Evolutionary conservation across 2,329 filamentous ascomycete genomes (phyloP).

Genomic region (Alternaria panax): DNA sequence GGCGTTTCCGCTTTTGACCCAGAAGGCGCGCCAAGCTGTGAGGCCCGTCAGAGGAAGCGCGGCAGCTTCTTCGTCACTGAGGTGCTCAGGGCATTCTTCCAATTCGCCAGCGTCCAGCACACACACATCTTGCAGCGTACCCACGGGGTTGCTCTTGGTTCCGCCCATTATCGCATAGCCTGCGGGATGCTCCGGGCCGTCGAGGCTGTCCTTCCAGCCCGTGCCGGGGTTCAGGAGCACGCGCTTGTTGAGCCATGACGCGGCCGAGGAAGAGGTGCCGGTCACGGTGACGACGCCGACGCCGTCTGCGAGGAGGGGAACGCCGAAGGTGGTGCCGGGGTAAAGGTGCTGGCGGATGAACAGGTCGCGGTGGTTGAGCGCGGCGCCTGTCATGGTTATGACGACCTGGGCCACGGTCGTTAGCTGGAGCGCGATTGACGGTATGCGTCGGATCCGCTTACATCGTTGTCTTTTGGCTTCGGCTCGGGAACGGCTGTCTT

Average conservation of each 20-base stretch:
- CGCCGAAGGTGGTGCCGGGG: slow-evolving; percentile 79
- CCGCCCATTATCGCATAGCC: slow-evolving; percentile 73
- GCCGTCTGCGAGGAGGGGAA: slow-evolving; percentile 84
- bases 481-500: slow-evolving; percentile 41
- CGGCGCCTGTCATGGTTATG: slow-evolving; percentile 76
- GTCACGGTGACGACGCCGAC: slow-evolving; percentile 74
- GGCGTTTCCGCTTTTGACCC: slow-evolving; percentile 76
- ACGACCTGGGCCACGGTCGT: slow-evolving; percentile 68
- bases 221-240: slow-evolving; percentile 81
- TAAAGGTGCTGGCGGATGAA: slow-evolving; percentile 94
- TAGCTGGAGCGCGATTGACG: neutral
- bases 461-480: slow-evolving; percentile 42
- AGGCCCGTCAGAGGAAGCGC: slow-evolving; percentile 84
- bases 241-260: slow-evolving; percentile 67
- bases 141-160: slow-evolving; percentile 68
- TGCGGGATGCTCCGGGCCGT: slow-evolving; percentile 72
- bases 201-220: slow-evolving; percentile 75
- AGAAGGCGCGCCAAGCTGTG: slow-evolving; percentile 86
- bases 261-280: slow-evolving; percentile 64
- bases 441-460: slow-evolving; percentile 8
- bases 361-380: slow-evolving; percentile 93
- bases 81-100: slow-evolving; percentile 76
- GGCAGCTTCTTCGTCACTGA: slow-evolving; percentile 77
- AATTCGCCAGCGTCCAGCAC: slow-evolving; percentile 74
- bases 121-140: slow-evolving; percentile 78